These are phyloP conservation scores for Penicillium sp. DNA, from an alignment of 2,329 filamentous ascomycete species.

Conservation along the genomic window DNA sequence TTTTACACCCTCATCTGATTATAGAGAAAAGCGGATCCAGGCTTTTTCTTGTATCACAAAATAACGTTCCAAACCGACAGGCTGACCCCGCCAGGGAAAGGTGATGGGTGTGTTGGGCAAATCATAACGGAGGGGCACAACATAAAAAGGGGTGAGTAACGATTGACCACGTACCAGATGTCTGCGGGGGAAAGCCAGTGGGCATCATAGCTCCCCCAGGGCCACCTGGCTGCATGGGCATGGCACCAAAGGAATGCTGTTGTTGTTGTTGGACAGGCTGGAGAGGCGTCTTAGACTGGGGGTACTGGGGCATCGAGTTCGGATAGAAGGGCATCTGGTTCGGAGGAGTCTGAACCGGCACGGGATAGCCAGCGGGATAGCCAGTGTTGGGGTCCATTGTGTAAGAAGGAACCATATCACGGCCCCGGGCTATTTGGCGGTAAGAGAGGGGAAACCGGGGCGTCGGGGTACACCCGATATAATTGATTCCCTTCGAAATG, in stretches of 20 bases:
- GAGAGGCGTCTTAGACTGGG: slow-evolving; percentile 38
- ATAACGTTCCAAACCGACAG: slow-evolving; percentile 8
- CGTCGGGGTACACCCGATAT: slow-evolving; percentile 21
- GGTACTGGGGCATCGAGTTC: slow-evolving; percentile 37
- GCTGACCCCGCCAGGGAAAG: slow-evolving; percentile 11
- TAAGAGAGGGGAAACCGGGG: slow-evolving; percentile 12
- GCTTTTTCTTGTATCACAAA: background rate
- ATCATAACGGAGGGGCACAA: slow-evolving; percentile 18
- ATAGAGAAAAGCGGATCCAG: slow-evolving; percentile 9
- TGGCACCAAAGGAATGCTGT: slow-evolving; percentile 41
- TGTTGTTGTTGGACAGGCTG: slow-evolving; percentile 37
- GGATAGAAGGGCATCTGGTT: slow-evolving; percentile 44
- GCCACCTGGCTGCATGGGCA: slow-evolving; percentile 40
- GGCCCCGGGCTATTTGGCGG: slow-evolving; percentile 13
- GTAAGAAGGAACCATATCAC: slow-evolving; percentile 22
- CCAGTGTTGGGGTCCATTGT: slow-evolving; percentile 32
- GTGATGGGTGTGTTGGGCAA: slow-evolving; percentile 16
- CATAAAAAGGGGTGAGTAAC: slow-evolving; percentile 7
- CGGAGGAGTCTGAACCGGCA: slow-evolving; percentile 37
- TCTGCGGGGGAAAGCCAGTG: slow-evolving; percentile 40
- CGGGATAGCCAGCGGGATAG: slow-evolving; percentile 40
- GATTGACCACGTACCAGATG: slow-evolving; percentile 37
- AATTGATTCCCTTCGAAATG: slow-evolving; percentile 12
- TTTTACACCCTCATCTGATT: slow-evolving; percentile 2
- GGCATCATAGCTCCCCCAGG: slow-evolving; percentile 46